These are phyloP conservation scores for Beauveria brongniartii DNA, from an alignment of 2,329 filamentous ascomycete genomes.

Conservation along the genomic window DNA sequence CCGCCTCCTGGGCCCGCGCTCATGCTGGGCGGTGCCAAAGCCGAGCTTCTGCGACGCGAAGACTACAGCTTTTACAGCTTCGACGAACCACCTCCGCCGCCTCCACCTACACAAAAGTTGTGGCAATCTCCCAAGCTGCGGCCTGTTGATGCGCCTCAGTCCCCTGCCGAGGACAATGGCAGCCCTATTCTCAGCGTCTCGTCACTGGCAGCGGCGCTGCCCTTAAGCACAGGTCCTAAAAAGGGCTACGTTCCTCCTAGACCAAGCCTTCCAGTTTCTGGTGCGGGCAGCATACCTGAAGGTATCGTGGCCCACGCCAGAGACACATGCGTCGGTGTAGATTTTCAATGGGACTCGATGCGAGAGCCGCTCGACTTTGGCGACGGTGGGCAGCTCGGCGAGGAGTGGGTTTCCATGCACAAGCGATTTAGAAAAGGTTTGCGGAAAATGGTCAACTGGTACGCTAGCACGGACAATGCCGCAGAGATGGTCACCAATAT, in stretches of 20 bases:
- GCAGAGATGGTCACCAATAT: conserved; percentile 42
- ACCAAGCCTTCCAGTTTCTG: conserved; percentile 76
- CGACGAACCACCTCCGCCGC: conserved; percentile 16
- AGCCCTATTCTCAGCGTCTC: conserved; percentile 20
- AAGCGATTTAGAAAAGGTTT: conserved; percentile 75
- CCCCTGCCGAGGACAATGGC: conserved; percentile 20
- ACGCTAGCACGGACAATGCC: conserved; percentile 48
- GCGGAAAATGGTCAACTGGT: conserved; percentile 76
- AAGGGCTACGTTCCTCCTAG: conserved; percentile 64
- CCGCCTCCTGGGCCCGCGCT: conserved; percentile 77
- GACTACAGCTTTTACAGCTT: conserved; percentile 47
- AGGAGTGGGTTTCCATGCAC: conserved; percentile 97
- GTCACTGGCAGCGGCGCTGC: conserved; percentile 27
- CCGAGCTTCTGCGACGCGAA: conserved; percentile 70
- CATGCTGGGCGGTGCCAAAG: conserved; percentile 85
- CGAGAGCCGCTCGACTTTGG: conserved; percentile 72
- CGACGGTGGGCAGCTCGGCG: conserved; percentile 76
- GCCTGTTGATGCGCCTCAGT: conserved; percentile 12
- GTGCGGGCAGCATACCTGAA: conserved; percentile 70
- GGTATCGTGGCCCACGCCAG: conserved; percentile 88
- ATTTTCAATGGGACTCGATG: conserved; percentile 95
- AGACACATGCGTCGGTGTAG: conserved; percentile 77
- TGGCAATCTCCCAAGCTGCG: conserved; percentile 4
- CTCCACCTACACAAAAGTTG: conserved; percentile 12
- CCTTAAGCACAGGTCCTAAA: conserved; percentile 20